Evolutionary conservation across 768 basidiomycete genomes (phyloP), one percentile per base, ranked within the genome.

Genomic region (Rhodocollybia butyracea): DNA sequence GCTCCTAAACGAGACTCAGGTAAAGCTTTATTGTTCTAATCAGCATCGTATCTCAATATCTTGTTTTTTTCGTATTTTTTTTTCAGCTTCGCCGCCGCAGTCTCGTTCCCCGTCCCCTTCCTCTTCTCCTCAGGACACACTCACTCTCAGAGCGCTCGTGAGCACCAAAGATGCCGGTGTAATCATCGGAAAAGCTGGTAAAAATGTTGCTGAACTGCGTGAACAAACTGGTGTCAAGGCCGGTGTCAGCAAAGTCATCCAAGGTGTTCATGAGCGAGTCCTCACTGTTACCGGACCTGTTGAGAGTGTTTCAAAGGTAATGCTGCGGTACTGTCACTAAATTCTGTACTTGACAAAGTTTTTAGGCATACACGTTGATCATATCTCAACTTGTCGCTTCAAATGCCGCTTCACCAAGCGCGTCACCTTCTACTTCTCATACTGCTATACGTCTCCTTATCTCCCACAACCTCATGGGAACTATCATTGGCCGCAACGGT

Each of bases 401-500:
- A 38, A 85, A 83, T 64, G 85, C 91, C 45, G 78, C 91, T 41
- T 87, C 88, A 41, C 86, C 85, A 47, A 72, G 80, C 39, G 73
- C 84, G 60, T 80, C 91, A 54, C 76, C 90, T 21, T 83, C 86
- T n/a, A 78, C 89, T 55, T 74, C 82, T 50, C 86, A 89, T 72
- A 94, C 94, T 56, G 91, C 94, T 59, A 88, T 99, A 72, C 92
- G 94, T 58, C 93, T 99, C 62, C 82, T 99, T 66, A 94, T 99
- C 77, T 96, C 94, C 42, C 97, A 99, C 78, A 96, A 98, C 74
- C 81, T 99, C 62, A 99, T 99, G 97, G 97, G 97, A 51, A 94
- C 93, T 58, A 90, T 99, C 76, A 98, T 98, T 64, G 97, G 97
- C 63, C 89, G 95, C 61, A 89, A 76, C 52, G 97, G 97, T 63